Evolutionary conservation across 2,329 filamentous ascomycete species (phyloP), one percentile per base, ranked within the genome.

Genomic region (Rutstroemia sp.): DNA sequence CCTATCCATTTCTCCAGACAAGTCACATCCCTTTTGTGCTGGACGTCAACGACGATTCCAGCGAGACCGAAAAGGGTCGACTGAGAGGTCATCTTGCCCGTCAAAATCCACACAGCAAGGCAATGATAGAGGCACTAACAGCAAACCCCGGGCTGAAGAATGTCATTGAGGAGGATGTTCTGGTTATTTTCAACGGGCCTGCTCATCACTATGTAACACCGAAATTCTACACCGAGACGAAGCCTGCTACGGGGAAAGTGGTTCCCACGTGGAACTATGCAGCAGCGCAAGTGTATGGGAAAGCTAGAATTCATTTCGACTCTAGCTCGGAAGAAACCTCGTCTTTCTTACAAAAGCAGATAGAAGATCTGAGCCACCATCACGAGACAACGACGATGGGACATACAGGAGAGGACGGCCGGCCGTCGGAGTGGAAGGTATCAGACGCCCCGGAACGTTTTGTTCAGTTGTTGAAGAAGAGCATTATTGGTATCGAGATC

Each of bases 211-310:
- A 88, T 62, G 78, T 88, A 5, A 86, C 84, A 0, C 82, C 84
- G 0, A 83, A 85, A 58, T 87, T 87, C 69, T 88, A 87, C 71
- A 74, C 71, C 10, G 76, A 82, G 61, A 87, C 84, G 1, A 88
- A 87, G 65, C 84, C 83, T 0, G 66, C 64, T 0, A 83, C 78
- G 0, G 84, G 77, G 10, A 88, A 88, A 62, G 84, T 87, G 0
- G 84, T 86, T 5, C 83, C 83, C 0, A 88, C 84, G 0, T 88
- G 84, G 85, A 83, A 88, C 68, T 88, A 88, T 63, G 74, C 81
- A 0, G 82, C 84, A 0, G 83, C 77, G 0, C 82, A 88, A 68
- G 81, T 74, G 0, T 87, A 87, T 61, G 84, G 84, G 1, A 75
- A 68, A 1, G 78, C 79, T 1, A 78, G 59, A 0, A 69, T 87